Percentiles rank a stretch among this genome's conserved stretches.
phyloP scores from a whole-genome alignment of 2,329 filamentous ascomycete species.

The Malbranchea cinnamomea region DNA sequence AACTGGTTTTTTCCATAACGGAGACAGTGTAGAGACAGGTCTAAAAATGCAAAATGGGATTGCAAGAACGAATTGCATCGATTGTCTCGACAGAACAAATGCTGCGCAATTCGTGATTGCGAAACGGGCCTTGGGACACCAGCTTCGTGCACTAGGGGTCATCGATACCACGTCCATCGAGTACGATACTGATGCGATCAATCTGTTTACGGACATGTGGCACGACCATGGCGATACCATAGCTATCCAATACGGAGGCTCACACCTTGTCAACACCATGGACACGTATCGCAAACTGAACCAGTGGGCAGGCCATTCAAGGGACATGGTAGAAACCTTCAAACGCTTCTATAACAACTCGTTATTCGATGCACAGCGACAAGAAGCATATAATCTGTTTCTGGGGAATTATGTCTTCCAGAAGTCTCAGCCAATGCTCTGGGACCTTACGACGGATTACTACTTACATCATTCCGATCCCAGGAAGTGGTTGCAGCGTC shows the following conservation, averaged over 20 bases:
- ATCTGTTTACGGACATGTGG: slow-evolving; percentile 96
- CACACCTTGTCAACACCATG: slow-evolving; percentile 97
- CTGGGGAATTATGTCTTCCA: slow-evolving; percentile 87
- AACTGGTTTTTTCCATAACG: slow-evolving; percentile 93
- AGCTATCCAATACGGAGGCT: slow-evolving; percentile 92
- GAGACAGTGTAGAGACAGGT: slow-evolving; percentile 50
- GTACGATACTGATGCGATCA: slow-evolving; percentile 91
- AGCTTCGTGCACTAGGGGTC: slow-evolving; percentile 81
- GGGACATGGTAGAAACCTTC: slow-evolving; percentile 98
- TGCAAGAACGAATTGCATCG: slow-evolving; percentile 92
- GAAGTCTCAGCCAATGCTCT: slow-evolving; percentile 83
- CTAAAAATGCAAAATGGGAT: slow-evolving; percentile 76
- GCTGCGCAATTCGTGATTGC: slow-evolving; percentile 96
- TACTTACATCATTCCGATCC: slow-evolving; percentile 88
- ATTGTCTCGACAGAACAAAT: slow-evolving; percentile 92
- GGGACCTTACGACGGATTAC: slow-evolving; percentile 90
- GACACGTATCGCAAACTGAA: slow-evolving; percentile 98
- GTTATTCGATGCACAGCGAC: slow-evolving; percentile 90
- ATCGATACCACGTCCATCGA: slow-evolving; percentile 64
- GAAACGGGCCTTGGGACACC: slow-evolving; percentile 80
- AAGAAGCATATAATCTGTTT: slow-evolving; percentile 96
- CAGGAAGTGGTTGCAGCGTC: slow-evolving; percentile 50
- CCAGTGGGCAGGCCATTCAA: slow-evolving; percentile 92
- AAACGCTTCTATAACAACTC: slow-evolving; percentile 99
- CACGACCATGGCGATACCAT: slow-evolving; percentile 97